Evolutionary conservation across 1,284 basidiomycete species (phyloP).

Genomic region (Microstroma glucosiphilum): DNA sequence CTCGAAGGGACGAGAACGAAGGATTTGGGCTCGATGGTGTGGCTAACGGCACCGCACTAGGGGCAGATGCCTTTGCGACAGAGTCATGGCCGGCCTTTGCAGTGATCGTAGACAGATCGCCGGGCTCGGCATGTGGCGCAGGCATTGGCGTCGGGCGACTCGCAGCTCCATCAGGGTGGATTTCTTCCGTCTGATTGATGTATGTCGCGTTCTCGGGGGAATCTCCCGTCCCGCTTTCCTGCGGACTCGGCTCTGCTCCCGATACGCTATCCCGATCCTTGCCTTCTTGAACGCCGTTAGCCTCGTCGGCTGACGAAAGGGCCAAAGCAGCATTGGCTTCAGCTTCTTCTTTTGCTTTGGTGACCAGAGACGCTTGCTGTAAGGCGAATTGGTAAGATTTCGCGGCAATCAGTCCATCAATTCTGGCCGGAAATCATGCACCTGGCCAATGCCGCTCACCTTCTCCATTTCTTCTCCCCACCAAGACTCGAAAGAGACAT

Average conservation of each 20-base stretch:
- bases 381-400: too few species aligned
- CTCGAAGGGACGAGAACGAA: slow-evolving; percentile 37
- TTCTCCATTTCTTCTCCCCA: slow-evolving; percentile 32
- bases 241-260: neutral
- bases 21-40: slow-evolving; percentile 28
- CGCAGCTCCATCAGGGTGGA: neutral
- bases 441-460: slow-evolving; percentile 7
- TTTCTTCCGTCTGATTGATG: slow-evolving; percentile 1
- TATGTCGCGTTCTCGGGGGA: too few species aligned
- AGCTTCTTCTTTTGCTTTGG: neutral
- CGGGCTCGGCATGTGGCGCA: neutral
- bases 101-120: neutral
- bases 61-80: neutral
- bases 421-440: too few species aligned
- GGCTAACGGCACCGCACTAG: neutral
- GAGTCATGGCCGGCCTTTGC: neutral
- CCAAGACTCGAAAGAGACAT: slow-evolving; percentile 42
- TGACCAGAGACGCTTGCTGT: slow-evolving; percentile 12
- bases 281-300: too few species aligned
- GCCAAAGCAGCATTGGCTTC: neutral
- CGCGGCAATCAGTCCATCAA: too few species aligned
- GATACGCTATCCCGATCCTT: too few species aligned
- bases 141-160: neutral
- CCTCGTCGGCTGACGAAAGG: too few species aligned
- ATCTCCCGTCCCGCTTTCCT: neutral